Conservation (phyloP, 768 basidiomycete species). For the Boletellus emodensis region DNA sequence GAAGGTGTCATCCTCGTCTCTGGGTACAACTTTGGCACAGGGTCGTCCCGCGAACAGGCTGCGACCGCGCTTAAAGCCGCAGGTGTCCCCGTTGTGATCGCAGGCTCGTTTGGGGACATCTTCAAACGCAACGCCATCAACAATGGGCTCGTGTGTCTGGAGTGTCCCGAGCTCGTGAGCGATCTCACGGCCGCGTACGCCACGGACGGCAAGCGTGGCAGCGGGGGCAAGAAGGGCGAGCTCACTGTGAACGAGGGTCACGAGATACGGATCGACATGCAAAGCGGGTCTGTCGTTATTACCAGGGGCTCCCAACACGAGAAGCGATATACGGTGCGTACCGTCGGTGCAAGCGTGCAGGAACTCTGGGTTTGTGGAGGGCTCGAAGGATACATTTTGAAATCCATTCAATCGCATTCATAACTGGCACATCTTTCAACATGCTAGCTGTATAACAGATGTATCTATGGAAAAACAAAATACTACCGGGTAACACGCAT, state of each 20-base stretch:
- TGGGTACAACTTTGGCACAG: conserved; percentile 98
- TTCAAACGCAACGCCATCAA: conserved; percentile 99
- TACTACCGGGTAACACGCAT: too few species aligned
- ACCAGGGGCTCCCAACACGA: conserved; percentile 33
- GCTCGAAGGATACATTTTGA: conserved; percentile 86
- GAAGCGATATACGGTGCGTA: conserved; percentile 61
- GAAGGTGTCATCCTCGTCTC: conserved; percentile 78
- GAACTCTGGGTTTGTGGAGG: conserved; percentile 97
- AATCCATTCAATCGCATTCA: conserved; percentile 48
- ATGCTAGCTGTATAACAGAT: neutral
- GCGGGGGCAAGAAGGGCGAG: conserved; percentile 78
- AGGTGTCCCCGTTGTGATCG: conserved; percentile 88
- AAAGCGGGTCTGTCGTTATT: conserved; percentile 64
- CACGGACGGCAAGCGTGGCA: conserved; percentile 67
- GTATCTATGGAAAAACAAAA: neutral
- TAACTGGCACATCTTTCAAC: conserved; percentile 4
- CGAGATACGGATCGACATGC: conserved; percentile 61
- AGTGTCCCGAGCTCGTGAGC: conserved; percentile 82
- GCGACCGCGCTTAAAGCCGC: conserved; percentile 95
- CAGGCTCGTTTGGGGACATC: conserved; percentile 98
- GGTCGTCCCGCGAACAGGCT: conserved; percentile 96
- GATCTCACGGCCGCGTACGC: conserved; percentile 78
- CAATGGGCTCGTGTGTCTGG: conserved; percentile 93
- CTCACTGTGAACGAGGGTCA: conserved; percentile 77
- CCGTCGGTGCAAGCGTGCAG: conserved; percentile 91